Evolutionary conservation across 1,284 basidiomycete species (phyloP).

Genomic region (Ceratobasidium sp.): DNA sequence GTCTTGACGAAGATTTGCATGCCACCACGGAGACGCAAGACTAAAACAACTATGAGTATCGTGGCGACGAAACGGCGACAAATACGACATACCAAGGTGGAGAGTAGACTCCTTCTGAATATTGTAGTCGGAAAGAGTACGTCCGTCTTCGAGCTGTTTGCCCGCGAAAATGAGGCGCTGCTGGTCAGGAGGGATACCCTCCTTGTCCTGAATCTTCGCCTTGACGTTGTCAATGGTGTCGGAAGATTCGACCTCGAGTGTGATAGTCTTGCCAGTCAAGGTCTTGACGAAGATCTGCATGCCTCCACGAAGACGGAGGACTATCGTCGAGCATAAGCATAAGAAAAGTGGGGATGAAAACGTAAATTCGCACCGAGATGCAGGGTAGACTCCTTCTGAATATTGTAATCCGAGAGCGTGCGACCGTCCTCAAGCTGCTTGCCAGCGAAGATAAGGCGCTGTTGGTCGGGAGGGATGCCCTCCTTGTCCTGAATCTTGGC

Average conservation of each 20-base stretch:
- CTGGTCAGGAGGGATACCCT: too few relatives aligned
- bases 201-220: too few relatives aligned
- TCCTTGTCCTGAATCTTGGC: too few relatives aligned
- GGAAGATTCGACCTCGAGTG: slow-evolving; percentile 65
- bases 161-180: too few relatives aligned
- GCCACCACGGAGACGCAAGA: slow-evolving; percentile 65
- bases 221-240: too few relatives aligned
- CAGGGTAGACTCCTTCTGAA: slow-evolving; percentile 69
- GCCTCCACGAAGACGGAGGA: slow-evolving; percentile 65
- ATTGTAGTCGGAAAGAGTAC: too few relatives aligned
- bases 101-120: slow-evolving; percentile 57
- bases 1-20: slow-evolving; percentile 67
- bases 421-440: too few relatives aligned
- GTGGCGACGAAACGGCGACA: slow-evolving; percentile 51
- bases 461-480: too few relatives aligned
- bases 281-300: slow-evolving; percentile 66
- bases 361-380: slow-evolving; percentile 72
- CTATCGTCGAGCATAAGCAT: slow-evolving; percentile 55
- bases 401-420: too few relatives aligned
- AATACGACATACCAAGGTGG: slow-evolving; percentile 57
- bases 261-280: slow-evolving; percentile 65
- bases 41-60: slow-evolving; percentile 57
- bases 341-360: slow-evolving; percentile 52
- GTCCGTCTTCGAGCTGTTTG: too few relatives aligned
- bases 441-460: too few relatives aligned